phyloP scores from a whole-genome alignment of 2,329 filamentous ascomycete species.

The Arachnopeziza araneosa region DNA sequence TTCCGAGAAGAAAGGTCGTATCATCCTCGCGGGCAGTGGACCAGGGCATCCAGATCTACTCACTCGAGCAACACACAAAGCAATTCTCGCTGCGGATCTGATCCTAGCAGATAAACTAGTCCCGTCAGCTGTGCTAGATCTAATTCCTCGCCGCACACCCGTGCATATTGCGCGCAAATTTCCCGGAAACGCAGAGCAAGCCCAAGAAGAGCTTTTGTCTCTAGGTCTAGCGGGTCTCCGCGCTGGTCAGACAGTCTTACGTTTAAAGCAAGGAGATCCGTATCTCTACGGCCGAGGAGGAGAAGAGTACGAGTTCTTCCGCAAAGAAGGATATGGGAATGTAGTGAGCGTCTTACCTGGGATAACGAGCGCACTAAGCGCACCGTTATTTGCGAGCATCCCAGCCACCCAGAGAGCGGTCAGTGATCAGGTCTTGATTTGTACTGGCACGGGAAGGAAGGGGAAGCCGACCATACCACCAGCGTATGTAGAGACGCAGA shows the following conservation, averaged over 20 bases:
- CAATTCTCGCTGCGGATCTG: constrained; percentile 69
- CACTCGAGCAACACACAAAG: constrained; percentile 74
- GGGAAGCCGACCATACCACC: constrained; percentile 79
- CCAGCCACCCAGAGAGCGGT: constrained; percentile 85
- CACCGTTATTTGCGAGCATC: constrained; percentile 82
- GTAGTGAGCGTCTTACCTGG: constrained; percentile 72
- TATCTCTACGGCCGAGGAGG: constrained; percentile 94
- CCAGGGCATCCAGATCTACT: constrained; percentile 90
- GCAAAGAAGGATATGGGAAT: constrained; percentile 60
- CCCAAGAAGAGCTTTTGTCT: constrained; percentile 82
- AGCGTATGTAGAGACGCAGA: constrained; percentile 68
- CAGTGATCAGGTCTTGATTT: constrained; percentile 90
- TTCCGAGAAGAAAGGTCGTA: constrained; percentile 50
- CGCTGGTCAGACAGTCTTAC: constrained; percentile 72
- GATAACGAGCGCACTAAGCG: constrained; percentile 81
- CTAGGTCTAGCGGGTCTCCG: constrained; percentile 66
- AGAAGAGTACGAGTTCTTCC: constrained; percentile 86
- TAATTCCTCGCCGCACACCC: constrained; percentile 83
- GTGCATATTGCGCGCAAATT: constrained; percentile 96
- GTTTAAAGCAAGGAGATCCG: constrained; percentile 93
- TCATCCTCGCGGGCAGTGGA: constrained; percentile 86
- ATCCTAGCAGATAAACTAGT: constrained; percentile 83
- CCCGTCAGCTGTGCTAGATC: constrained; percentile 75
- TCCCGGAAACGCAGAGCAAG: constrained; percentile 90
- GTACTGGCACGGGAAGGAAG: constrained; percentile 91